These are phyloP conservation scores for Apiotrichum akiyoshidainum DNA, from an alignment of 1,284 basidiomycete species.

Conservation along the genomic window DNA sequence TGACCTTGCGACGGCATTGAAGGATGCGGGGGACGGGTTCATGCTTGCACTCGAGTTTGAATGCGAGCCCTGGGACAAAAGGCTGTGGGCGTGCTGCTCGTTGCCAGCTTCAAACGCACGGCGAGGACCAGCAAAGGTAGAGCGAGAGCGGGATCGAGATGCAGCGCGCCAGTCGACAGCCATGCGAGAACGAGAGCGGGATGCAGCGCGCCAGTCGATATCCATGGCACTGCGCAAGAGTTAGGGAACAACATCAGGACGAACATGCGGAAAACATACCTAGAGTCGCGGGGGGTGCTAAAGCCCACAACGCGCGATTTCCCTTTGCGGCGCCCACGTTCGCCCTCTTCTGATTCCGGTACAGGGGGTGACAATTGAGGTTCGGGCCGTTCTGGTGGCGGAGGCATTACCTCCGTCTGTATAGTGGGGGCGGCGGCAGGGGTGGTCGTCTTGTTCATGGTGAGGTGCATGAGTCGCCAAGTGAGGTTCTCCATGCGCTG, in stretches of 20 bases:
- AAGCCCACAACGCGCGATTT: conserved; percentile 54
- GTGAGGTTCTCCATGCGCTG: conserved; percentile 96
- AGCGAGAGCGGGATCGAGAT: conserved; percentile 51
- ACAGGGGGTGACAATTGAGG: neutral
- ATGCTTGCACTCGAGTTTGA: conserved; percentile 48
- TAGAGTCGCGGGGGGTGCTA: conserved; percentile 32
- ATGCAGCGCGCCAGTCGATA: conserved; percentile 94
- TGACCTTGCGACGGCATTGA: conserved; percentile 22
- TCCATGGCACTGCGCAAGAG: conserved; percentile 46
- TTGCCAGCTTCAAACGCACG: conserved; percentile 34
- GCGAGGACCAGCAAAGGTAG: conserved; percentile 29
- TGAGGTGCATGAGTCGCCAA: conserved; percentile 97
- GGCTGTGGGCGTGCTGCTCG: conserved; percentile 50
- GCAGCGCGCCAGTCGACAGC: conserved; percentile 58
- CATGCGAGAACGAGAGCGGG: conserved; percentile 85
- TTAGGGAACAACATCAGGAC: conserved; percentile 1
- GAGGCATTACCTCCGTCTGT: conserved; percentile 3
- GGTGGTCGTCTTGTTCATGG: conserved; percentile 59
- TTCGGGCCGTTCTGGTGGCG: conserved; percentile 7
- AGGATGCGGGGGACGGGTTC: conserved; percentile 20
- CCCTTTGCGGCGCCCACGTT: conserved; percentile 56
- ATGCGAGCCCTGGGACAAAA: conserved; percentile 45
- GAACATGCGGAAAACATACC: conserved; percentile 15
- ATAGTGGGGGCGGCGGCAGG: neutral
- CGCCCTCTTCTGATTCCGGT: conserved; percentile 19